These are phyloP conservation scores for Neurospora tetraspora DNA, from an alignment of 495 filamentous ascomycete genomes.

Conservation along the genomic window DNA sequence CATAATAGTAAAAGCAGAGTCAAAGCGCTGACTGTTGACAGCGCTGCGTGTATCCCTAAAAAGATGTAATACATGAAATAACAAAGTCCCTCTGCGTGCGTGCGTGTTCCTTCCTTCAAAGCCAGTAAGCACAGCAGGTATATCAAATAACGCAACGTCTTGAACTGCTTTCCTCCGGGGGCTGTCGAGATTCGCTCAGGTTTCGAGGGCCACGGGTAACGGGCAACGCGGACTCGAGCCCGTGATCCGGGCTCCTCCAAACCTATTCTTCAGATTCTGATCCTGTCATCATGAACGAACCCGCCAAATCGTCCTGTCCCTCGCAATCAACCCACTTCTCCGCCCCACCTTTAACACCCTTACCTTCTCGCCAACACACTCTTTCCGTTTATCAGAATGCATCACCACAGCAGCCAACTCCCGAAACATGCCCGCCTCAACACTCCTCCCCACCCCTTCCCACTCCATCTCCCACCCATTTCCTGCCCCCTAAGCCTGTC, in stretches of 20 bases:
- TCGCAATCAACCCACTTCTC: too few species aligned
- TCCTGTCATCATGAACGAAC: not conserved
- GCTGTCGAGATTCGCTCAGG: not conserved
- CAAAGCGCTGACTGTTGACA: not conserved
- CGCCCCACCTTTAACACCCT: too few species aligned
- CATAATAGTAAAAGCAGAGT: not conserved
- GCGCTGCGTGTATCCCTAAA: not conserved
- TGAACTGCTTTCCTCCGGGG: not conserved
- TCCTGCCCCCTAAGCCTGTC: not conserved
- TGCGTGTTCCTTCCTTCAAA: not conserved
- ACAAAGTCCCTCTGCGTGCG: not conserved
- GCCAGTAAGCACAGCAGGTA: not conserved
- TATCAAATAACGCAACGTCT: not conserved
- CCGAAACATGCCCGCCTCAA: not conserved
- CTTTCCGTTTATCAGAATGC: too few species aligned
- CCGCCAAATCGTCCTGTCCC: too few species aligned
- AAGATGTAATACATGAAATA: not conserved
- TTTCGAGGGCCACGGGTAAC: not conserved
- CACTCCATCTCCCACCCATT: not conserved
- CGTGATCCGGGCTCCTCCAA: not conserved
- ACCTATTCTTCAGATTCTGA: not conserved
- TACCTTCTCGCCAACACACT: not conserved
- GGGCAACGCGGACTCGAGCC: not conserved
- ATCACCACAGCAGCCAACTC: not conserved
- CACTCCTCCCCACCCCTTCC: not conserved